Percentiles rank a stretch among this genome's conserved stretches.
Conservation (phyloP, 2,329 filamentous ascomycete species). For the Fusarium newnesense region DNA sequence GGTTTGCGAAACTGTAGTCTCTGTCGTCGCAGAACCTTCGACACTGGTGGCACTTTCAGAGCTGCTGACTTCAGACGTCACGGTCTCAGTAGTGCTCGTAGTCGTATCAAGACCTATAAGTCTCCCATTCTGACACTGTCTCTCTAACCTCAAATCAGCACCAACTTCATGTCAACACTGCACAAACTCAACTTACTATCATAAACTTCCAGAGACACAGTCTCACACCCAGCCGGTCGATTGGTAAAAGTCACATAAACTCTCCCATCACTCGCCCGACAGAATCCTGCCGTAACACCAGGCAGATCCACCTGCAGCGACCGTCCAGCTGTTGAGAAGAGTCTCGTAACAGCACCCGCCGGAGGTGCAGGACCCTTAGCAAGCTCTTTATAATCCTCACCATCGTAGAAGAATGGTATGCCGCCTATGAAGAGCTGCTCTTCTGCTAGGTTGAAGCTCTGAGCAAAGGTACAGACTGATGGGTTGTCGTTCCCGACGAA, state of each 20-base stretch:
- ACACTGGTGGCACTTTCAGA: accelerated
- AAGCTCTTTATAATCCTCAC: not conserved
- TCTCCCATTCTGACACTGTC: not conserved
- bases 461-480: not conserved
- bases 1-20: not conserved
- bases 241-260: not conserved
- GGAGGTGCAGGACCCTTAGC: not conserved
- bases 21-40: not conserved
- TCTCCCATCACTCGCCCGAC: not conserved
- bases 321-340: not conserved
- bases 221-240: not conserved
- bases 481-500: not conserved
- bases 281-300: not conserved
- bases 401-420: not conserved
- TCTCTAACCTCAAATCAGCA: not conserved
- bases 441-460: not conserved
- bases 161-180: too few species aligned
- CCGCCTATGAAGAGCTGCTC: not conserved
- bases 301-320: not conserved
- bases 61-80: accelerated
- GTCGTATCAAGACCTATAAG: not conserved
- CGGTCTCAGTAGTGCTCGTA: not conserved
- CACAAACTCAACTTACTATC: not conserved
- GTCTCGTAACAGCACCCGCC: not conserved
- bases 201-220: not conserved